phyloP scores from a whole-genome alignment of 805 yeast genomes.

The Brettanomyces nanus region DNA sequence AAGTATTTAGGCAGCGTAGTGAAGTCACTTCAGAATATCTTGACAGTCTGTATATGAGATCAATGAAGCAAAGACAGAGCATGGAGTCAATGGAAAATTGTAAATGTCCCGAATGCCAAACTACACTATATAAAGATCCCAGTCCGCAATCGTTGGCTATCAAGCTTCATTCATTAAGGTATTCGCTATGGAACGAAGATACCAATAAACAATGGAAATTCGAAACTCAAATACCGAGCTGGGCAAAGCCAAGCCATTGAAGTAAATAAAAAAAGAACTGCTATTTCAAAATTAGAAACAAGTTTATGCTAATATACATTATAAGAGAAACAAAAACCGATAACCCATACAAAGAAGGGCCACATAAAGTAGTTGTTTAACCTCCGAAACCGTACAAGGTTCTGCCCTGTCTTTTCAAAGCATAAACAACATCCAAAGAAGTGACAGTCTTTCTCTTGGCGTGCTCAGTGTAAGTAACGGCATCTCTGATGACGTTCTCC shows the following conservation, averaged over 20 bases:
- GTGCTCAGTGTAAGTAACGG: slow-evolving; percentile 99
- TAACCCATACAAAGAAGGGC: slow-evolving; percentile 1
- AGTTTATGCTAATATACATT: slow-evolving; percentile 5
- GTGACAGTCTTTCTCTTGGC: slow-evolving; percentile 99
- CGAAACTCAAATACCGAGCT: background rate
- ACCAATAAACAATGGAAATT: background rate
- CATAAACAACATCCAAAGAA: slow-evolving; percentile 96
- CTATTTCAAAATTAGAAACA: slow-evolving; percentile 2
- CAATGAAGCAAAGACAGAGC: slow-evolving; percentile 10
- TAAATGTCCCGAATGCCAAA: slow-evolving; percentile 27
- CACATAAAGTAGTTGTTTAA: slow-evolving; percentile 36
- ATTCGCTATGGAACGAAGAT: slow-evolving; percentile 11
- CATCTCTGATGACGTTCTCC: slow-evolving; percentile 97
- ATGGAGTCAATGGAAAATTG: slow-evolving; percentile 11
- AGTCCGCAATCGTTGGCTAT: slow-evolving; percentile 24
- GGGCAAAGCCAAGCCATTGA: background rate
- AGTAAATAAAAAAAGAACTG: background rate
- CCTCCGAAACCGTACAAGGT: slow-evolving; percentile 99
- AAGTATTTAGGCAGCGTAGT: slow-evolving; percentile 4
- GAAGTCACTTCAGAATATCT: slow-evolving; percentile 6
- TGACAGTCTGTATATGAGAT: slow-evolving; percentile 7
- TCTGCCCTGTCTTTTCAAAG: slow-evolving; percentile 99
- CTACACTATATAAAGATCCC: slow-evolving; percentile 21
- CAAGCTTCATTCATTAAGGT: slow-evolving; percentile 38
- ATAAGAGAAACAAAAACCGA: slow-evolving; percentile 2